Percentiles rank a stretch among this genome's conserved stretches.
phyloP scores from a whole-genome alignment of 768 basidiomycete genomes.

The Myochromella boudieri region DNA sequence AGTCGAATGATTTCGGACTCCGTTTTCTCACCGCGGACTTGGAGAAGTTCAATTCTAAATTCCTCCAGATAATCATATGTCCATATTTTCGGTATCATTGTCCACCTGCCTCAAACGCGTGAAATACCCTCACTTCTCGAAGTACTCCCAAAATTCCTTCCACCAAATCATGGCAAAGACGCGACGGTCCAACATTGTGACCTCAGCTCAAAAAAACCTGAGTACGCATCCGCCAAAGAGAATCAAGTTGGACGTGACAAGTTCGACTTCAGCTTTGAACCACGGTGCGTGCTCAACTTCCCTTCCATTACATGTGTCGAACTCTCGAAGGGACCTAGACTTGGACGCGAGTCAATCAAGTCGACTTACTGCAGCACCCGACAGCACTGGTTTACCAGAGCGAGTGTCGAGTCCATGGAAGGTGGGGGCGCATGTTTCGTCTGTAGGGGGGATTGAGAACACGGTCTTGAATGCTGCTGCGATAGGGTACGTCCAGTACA shows the following conservation, averaged over 20 bases:
- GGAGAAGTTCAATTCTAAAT: too few species aligned
- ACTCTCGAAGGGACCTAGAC: background rate
- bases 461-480: conserved; percentile 66
- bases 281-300: background rate
- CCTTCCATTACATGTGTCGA: background rate
- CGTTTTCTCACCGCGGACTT: too few species aligned
- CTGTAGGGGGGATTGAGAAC: conserved; percentile 79
- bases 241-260: conserved; percentile 7
- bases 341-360: conserved; percentile 6
- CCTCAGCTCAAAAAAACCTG: too few species aligned
- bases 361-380: conserved; percentile 12
- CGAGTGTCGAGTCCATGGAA: conserved; percentile 51
- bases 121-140: too few species aligned
- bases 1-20: too few species aligned
- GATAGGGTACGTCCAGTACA: conserved; percentile 52
- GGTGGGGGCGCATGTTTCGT: conserved; percentile 83
- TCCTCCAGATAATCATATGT: too few species aligned
- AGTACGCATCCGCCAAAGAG: conserved; percentile 11
- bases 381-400: conserved; percentile 24
- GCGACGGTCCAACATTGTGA: too few species aligned
- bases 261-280: background rate
- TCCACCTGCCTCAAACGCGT: too few species aligned
- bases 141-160: too few species aligned
- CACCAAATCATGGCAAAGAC: too few species aligned
- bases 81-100: too few species aligned